A percentile compares a stretch with the other conserved stretches of the same genome.
Evolutionary conservation across 2,329 filamentous ascomycete species (phyloP).

Genomic region (Sporothrix globosa): DNA sequence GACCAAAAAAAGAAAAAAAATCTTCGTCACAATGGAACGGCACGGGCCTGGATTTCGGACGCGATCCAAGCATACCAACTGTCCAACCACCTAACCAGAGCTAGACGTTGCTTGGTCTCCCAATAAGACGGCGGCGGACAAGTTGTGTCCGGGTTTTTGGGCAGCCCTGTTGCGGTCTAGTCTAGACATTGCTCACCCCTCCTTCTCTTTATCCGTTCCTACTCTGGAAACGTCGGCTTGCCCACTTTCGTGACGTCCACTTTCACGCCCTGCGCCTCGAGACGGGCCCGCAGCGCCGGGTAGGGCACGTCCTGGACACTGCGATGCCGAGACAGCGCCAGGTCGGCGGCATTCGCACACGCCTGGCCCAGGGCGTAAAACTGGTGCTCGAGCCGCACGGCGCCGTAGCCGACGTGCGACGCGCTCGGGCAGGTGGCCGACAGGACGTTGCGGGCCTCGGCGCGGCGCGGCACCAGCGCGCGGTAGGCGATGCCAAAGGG

Average conservation of each 20-base stretch:
- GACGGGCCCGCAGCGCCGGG: neutral
- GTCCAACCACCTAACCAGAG: neutral
- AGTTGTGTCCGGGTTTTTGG: neutral
- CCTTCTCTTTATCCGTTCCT: too few relatives aligned
- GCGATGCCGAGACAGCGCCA: neutral
- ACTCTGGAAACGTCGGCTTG: slow-evolving; percentile 20
- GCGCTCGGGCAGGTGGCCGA: slow-evolving; percentile 25
- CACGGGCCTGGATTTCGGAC: slow-evolving; percentile 13
- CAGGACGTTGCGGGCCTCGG: slow-evolving; percentile 8
- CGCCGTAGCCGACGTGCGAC: slow-evolving; percentile 27
- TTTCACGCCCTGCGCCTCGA: slow-evolving; percentile 14
- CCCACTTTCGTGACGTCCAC: slow-evolving; percentile 8
- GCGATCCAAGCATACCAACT: slow-evolving; percentile 1
- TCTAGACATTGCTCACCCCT: neutral
- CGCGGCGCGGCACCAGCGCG: slow-evolving; percentile 3
- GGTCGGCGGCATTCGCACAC: slow-evolving; percentile 22
- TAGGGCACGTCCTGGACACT: slow-evolving; percentile 16
- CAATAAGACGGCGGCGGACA: slow-evolving; percentile 6
- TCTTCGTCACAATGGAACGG: slow-evolving; percentile 11
- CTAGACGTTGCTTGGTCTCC: neutral
- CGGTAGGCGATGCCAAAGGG: slow-evolving; percentile 26
- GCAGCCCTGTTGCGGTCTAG: neutral
- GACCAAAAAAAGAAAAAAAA: neutral
- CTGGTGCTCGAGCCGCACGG: slow-evolving; percentile 26
- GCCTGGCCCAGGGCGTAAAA: slow-evolving; percentile 28